Conservation (phyloP, 1,284 basidiomycete genomes). For the Naganishia liquefaciens region DNA sequence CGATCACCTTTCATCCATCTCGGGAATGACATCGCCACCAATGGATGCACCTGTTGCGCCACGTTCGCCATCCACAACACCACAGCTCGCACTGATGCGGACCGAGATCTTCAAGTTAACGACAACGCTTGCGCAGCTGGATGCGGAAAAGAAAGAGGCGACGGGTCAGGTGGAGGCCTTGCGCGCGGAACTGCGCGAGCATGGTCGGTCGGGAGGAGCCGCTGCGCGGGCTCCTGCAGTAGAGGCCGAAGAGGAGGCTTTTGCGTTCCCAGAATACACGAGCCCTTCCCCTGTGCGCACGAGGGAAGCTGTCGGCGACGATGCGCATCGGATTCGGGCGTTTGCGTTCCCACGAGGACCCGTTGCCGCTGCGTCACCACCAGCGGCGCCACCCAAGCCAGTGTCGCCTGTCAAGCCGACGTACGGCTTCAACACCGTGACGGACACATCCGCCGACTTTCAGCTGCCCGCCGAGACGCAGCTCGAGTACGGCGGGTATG, state of each 20-base stretch:
- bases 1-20: conserved; percentile 30
- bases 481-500: conserved; percentile 13
- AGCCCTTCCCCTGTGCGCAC: conserved; percentile 6
- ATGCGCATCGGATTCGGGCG: conserved; percentile 15
- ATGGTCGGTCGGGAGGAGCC: not conserved
- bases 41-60: conserved; percentile 3
- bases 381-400: not conserved
- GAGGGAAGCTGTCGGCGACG: not conserved
- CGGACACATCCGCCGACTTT: conserved; percentile 1
- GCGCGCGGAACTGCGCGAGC: conserved; percentile 7
- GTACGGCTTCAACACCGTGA: not conserved
- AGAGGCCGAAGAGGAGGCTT: not conserved
- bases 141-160: conserved; percentile 20
- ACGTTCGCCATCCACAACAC: conserved; percentile 6
- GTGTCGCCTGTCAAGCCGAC: not conserved
- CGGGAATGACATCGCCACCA: conserved; percentile 7
- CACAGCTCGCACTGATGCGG: conserved; percentile 29
- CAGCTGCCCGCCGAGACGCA: not conserved
- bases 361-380: not conserved
- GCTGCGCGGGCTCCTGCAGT: not conserved
- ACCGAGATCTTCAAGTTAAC: conserved; percentile 31
- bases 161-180: conserved; percentile 17
- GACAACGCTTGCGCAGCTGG: conserved; percentile 13
- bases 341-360: conserved; percentile 8
- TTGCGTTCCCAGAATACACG: conserved; percentile 4